phyloP scores from a whole-genome alignment of 169 alveolate genomes.

The Plasmodium adleri region DNA sequence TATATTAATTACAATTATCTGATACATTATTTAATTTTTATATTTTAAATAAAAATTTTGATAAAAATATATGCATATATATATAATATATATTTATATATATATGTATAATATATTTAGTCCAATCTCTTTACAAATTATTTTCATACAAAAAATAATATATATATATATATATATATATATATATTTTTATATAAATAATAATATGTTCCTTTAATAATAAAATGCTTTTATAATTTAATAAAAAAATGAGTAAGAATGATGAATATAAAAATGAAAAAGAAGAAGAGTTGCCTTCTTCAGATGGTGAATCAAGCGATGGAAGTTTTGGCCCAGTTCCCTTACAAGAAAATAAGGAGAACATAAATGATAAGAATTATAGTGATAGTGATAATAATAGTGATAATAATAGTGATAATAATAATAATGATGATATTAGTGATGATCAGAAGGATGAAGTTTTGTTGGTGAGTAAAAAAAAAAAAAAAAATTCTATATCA shows the following conservation, averaged over 20 bases:
- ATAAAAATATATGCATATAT: too few species aligned
- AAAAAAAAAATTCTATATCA: neutral
- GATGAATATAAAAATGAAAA: neutral
- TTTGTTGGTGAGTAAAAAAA: conserved; percentile 3
- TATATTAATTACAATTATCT: too few species aligned
- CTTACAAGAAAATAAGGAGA: conserved; percentile 10
- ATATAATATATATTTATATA: too few species aligned
- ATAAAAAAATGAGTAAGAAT: conserved; percentile 2
- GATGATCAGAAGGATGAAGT: neutral
- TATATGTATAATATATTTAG: too few species aligned
- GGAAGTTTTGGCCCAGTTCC: conserved; percentile 71
- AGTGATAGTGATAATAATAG: neutral
- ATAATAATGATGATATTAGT: neutral
- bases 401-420: neutral
- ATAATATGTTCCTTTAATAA: too few species aligned
- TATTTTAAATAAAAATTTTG: too few species aligned
- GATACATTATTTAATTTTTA: too few species aligned
- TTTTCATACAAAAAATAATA: neutral
- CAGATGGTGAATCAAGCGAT: conserved; percentile 68
- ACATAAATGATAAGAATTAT: neutral
- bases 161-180: neutral
- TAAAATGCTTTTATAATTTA: conserved; percentile 1
- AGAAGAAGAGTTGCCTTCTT: neutral
- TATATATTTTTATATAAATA: neutral
- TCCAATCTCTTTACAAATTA: too few species aligned